Evolutionary conservation across 2,329 filamentous ascomycete species (phyloP).

Genomic region (Cyanodermella asteris): DNA sequence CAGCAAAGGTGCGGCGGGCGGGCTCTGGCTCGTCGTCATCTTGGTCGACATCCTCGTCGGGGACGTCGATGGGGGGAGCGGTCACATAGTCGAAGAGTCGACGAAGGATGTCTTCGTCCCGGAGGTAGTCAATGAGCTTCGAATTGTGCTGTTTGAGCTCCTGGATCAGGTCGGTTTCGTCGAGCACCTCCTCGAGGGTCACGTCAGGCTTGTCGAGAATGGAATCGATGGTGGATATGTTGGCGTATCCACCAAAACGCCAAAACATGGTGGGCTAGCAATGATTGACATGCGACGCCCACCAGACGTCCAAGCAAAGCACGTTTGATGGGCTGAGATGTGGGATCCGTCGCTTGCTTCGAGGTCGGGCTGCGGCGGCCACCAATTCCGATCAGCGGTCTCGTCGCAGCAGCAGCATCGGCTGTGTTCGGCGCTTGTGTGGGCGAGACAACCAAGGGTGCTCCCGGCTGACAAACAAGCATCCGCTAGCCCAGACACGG

Average conservation of each 20-base stretch:
- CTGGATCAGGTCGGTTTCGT: constrained; percentile 89
- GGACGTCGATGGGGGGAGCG: constrained; percentile 38
- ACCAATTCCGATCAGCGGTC: no score
- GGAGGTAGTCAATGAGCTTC: constrained; percentile 87
- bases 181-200: constrained; percentile 81
- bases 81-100: constrained; percentile 80
- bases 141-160: constrained; percentile 97
- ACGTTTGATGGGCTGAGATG: no score
- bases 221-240: constrained; percentile 86
- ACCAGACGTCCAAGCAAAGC: no score
- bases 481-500: no score
- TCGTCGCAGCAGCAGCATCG: no score
- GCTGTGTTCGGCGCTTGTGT: no score
- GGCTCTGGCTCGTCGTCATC: constrained; percentile 24
- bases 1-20: constrained; percentile 9
- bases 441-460: no score
- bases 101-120: constrained; percentile 67
- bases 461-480: no score
- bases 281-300: not conserved
- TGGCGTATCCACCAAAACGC: constrained; percentile 97
- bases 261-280: constrained; percentile 70
- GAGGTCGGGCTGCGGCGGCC: no score
- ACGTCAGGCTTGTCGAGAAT: constrained; percentile 92
- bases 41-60: constrained; percentile 28
- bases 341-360: no score